Percentiles rank a stretch among this genome's conserved stretches.
phyloP scores from a whole-genome alignment of 2,329 filamentous ascomycete genomes.

The Alternaria sp. region DNA sequence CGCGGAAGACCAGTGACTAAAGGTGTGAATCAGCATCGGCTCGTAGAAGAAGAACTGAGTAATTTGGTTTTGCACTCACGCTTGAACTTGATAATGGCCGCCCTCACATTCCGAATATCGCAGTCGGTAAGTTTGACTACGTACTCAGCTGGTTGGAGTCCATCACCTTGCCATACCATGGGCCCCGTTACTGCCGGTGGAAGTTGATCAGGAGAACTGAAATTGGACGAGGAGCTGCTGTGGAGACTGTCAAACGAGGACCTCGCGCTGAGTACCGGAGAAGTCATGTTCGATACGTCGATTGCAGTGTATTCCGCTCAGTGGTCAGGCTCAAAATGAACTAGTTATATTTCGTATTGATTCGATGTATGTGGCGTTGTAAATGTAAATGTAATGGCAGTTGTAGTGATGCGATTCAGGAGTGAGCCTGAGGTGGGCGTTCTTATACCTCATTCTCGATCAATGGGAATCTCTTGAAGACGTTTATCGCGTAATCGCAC shows the following conservation, averaged over 20 bases:
- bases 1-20: conserved; percentile 28
- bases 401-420: not conserved
- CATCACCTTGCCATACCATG: conserved; percentile 43
- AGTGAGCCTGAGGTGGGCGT: conserved; percentile 7
- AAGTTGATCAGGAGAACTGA: conserved; percentile 39
- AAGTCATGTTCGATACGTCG: conserved; percentile 28
- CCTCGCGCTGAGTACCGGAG: conserved; percentile 31
- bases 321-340: not conserved
- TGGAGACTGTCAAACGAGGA: conserved; percentile 42
- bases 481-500: conserved; percentile 5
- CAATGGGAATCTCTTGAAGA: not conserved
- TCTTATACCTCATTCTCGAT: conserved; percentile 8
- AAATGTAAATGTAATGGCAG: not conserved
- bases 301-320: not conserved
- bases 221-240: conserved; percentile 28
- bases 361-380: conserved; percentile 1
- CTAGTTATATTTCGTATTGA: not conserved
- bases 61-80: conserved; percentile 21
- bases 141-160: conserved; percentile 36
- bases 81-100: conserved; percentile 44
- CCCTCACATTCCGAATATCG: conserved; percentile 39
- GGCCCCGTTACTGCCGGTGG: conserved; percentile 35
- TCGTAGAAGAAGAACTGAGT: not conserved
- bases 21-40: not conserved
- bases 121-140: conserved; percentile 29